Percentiles rank a stretch among this genome's conserved stretches.
Conservation (phyloP, 1,139 yeast species). For the Meyerozyma athensensis region DNA sequence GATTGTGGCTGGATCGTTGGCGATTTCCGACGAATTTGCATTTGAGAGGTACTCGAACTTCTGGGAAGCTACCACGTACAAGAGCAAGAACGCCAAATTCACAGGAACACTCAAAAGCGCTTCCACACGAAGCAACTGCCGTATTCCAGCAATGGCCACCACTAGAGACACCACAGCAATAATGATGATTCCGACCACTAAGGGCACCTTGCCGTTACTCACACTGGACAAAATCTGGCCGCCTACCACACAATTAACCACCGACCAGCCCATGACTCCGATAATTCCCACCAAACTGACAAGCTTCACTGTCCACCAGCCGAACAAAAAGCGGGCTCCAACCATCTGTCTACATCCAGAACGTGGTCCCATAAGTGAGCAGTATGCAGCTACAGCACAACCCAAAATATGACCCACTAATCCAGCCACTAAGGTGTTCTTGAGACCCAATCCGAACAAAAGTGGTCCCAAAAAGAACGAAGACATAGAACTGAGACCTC, state of each 20-base stretch:
- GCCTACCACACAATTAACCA: constrained; percentile 79
- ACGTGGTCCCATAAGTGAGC: constrained; percentile 80
- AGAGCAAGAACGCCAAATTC: constrained; percentile 57
- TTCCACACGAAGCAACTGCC: constrained; percentile 64
- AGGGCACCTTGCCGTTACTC: constrained; percentile 57
- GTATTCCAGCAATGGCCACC: constrained; percentile 74
- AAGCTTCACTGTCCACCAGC: constrained; percentile 77
- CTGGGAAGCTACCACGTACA: constrained; percentile 64
- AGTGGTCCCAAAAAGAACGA: constrained; percentile 73
- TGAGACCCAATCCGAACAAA: constrained; percentile 61
- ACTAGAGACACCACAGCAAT: constrained; percentile 59
- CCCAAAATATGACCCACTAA: constrained; percentile 61
- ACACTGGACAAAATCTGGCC: constrained; percentile 73
- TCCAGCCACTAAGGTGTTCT: constrained; percentile 57
- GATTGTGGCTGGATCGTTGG: constrained; percentile 29
- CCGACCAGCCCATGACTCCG: constrained; percentile 85
- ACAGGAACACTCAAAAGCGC: constrained; percentile 68
- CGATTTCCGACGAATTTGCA: constrained; percentile 27
- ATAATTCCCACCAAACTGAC: constrained; percentile 64
- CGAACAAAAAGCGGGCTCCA: constrained; percentile 70
- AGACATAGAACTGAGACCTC: constrained; percentile 82
- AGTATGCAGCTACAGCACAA: constrained; percentile 72
- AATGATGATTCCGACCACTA: constrained; percentile 70
- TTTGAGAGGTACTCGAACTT: constrained; percentile 41
- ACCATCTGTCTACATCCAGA: constrained; percentile 89